These are phyloP conservation scores for Penicillium sp. DNA, from an alignment of 2,329 filamentous ascomycete genomes.

Conservation along the genomic window DNA sequence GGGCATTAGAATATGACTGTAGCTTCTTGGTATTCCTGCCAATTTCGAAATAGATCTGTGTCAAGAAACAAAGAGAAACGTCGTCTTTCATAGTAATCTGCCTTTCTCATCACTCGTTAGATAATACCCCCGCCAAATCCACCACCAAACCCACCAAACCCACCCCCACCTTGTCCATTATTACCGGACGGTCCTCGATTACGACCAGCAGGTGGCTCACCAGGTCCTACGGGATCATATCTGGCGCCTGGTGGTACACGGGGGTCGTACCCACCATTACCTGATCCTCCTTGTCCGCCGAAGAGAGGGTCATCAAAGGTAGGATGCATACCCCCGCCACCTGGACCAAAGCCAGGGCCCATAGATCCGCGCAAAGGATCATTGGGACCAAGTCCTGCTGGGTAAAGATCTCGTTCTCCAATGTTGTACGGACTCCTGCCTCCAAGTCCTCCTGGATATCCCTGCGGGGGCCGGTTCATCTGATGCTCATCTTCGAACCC, in stretches of 20 bases:
- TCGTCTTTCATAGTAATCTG: neutral
- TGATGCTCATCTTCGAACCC: constrained; percentile 93
- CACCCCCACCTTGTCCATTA: constrained; percentile 33
- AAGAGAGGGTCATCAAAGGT: constrained; percentile 92
- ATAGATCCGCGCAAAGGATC: constrained; percentile 73
- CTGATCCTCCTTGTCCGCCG: constrained; percentile 49
- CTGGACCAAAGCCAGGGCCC: constrained; percentile 59
- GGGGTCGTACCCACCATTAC: constrained; percentile 58
- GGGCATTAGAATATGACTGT: neutral
- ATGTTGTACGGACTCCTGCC: constrained; percentile 63
- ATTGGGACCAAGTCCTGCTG: constrained; percentile 63
- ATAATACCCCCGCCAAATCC: constrained; percentile 45
- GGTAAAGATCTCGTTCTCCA: constrained; percentile 66
- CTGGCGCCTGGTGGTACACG: constrained; percentile 83
- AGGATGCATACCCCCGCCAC: constrained; percentile 85
- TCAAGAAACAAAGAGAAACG: neutral
- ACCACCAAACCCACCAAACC: constrained; percentile 58
- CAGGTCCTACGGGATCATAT: constrained; percentile 82
- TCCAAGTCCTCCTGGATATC: constrained; percentile 39
- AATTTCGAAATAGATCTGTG: neutral
- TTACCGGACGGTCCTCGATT: constrained; percentile 46
- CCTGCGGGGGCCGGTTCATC: constrained; percentile 65
- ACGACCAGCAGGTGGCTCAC: constrained; percentile 50
- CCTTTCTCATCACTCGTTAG: constrained; percentile 17
- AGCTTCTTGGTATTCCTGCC: neutral